phyloP scores from a whole-genome alignment of 306 rosid genomes.

The Pyrus communis region DNA sequence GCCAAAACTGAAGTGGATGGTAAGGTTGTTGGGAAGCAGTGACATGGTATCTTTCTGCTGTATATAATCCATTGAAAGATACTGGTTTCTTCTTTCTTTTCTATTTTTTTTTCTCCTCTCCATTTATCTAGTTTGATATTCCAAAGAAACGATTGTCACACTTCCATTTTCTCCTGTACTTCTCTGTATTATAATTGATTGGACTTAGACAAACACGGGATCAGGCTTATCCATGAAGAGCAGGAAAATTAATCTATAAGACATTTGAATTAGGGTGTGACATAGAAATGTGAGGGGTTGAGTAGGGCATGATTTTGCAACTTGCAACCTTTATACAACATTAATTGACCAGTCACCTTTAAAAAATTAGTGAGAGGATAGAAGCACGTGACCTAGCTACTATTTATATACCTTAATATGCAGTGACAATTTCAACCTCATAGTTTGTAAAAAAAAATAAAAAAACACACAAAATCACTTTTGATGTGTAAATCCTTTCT shows the following conservation, averaged over 20 bases:
- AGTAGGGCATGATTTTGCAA: conserved; percentile 4
- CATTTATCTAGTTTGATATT: neutral
- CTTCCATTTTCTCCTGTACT: no score
- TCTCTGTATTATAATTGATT: no score
- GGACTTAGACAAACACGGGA: no score
- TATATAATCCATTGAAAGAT: neutral
- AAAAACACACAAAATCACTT: no score
- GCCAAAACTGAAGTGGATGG: conserved; percentile 3
- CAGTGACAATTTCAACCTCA: no score
- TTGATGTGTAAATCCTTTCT: no score
- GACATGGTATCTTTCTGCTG: neutral
- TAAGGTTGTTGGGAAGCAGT: conserved; percentile 16
- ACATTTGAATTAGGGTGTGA: neutral
- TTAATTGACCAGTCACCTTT: neutral
- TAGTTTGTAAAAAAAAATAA: no score
- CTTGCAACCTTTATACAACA: neutral
- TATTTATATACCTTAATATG: no score
- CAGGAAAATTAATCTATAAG: neutral
- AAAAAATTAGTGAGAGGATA: neutral
- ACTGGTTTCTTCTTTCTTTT: neutral
- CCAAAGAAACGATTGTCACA: no score
- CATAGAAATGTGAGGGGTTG: neutral
- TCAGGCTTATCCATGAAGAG: neutral
- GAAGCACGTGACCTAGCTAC: neutral
- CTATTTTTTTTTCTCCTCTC: neutral